These are phyloP conservation scores for Geranium brycei DNA, from an alignment of 345 rosid genomes.

Conservation along the genomic window DNA sequence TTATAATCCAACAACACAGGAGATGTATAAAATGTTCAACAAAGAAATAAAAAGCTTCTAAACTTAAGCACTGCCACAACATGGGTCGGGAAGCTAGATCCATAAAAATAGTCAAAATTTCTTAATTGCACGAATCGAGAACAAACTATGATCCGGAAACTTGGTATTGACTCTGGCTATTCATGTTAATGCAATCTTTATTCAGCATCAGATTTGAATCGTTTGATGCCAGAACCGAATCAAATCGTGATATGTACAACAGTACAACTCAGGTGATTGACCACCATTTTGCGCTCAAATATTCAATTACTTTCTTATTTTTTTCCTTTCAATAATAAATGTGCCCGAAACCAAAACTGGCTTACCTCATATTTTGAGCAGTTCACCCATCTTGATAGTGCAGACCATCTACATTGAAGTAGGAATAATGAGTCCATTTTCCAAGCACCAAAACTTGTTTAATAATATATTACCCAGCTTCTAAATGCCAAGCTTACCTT, in stretches of 20 bases:
- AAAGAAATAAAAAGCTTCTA: not conserved
- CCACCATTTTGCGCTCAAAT: not conserved
- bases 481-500: too few species aligned
- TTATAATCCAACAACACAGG: not conserved
- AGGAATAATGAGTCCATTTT: not conserved
- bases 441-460: not conserved
- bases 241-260: too few species aligned
- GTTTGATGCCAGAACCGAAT: too few species aligned
- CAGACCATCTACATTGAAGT: constrained; percentile 35
- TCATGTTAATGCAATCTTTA: too few species aligned
- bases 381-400: constrained; percentile 46
- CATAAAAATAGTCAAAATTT: too few species aligned
- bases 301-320: not conserved
- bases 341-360: not conserved
- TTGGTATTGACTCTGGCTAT: too few species aligned
- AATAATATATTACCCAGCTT: not conserved
- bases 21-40: not conserved
- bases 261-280: not conserved
- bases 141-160: too few species aligned
- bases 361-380: constrained; percentile 68
- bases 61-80: not conserved
- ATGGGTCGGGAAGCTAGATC: too few species aligned
- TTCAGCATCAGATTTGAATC: too few species aligned
- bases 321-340: not conserved
- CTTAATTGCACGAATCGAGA: too few species aligned